Conservation (phyloP, 768 basidiomycete genomes). For the Tulasnella sp. region DNA sequence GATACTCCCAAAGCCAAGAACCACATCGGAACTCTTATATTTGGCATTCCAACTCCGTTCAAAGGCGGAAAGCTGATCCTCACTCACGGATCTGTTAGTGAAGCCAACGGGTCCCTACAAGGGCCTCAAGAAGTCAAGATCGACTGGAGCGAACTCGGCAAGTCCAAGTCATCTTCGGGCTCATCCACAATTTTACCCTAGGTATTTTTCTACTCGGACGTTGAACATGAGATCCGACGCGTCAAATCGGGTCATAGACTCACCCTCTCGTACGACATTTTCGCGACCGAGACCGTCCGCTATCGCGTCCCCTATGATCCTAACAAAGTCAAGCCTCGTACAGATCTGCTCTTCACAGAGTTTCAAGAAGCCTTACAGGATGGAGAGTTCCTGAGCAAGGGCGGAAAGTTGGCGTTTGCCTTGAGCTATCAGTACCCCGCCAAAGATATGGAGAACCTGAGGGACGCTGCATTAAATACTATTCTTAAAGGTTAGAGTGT, state of each 20-base stretch:
- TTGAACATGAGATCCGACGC: conserved; percentile 41
- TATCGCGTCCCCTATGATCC: not conserved
- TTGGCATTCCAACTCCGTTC: conserved; percentile 44
- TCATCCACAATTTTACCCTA: conserved; percentile 29
- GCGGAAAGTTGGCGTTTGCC: conserved; percentile 18
- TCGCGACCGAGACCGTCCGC: not conserved
- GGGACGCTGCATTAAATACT: not conserved
- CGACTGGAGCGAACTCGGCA: conserved; percentile 4
- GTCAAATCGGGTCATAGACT: conserved; percentile 40
- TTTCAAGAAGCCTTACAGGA: not conserved
- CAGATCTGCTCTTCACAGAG: not conserved
- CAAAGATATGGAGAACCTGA: not conserved
- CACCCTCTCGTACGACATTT: conserved; percentile 35
- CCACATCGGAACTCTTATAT: conserved; percentile 48
- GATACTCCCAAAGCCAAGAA: conserved; percentile 40
- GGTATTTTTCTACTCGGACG: conserved; percentile 39
- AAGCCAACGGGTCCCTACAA: not conserved
- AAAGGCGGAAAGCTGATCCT: conserved; percentile 41
- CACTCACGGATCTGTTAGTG: conserved; percentile 25
- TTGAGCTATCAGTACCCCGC: conserved; percentile 15
- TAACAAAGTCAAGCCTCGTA: not conserved
- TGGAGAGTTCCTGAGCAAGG: conserved; percentile 8
- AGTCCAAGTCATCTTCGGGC: not conserved
- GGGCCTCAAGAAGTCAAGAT: not conserved
- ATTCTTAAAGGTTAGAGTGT: not conserved